Evolutionary conservation across 1,284 basidiomycete species (phyloP).

Genomic region (Ustilago trichophora): DNA sequence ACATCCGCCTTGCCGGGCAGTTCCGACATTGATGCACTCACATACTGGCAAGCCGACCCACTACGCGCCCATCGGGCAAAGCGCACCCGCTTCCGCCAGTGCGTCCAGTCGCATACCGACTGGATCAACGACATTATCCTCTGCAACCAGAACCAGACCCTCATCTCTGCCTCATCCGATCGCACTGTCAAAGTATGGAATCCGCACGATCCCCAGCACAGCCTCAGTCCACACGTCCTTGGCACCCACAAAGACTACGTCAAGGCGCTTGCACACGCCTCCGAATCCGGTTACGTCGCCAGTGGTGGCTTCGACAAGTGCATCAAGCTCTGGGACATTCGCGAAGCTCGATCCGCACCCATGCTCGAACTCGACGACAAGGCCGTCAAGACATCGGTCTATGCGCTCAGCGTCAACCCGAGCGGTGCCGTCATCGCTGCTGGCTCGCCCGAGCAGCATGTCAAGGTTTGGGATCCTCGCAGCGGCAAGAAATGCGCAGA

Average conservation of each 20-base stretch:
- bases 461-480: constrained; percentile 92
- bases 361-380: constrained; percentile 53
- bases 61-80: constrained; percentile 24
- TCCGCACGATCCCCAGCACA: constrained; percentile 75
- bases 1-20: constrained; percentile 14
- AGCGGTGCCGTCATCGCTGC: constrained; percentile 83
- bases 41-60: constrained; percentile 47
- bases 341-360: constrained; percentile 53
- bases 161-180: constrained; percentile 94
- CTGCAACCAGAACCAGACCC: constrained; percentile 91
- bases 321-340: constrained; percentile 83
- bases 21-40: constrained; percentile 12
- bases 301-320: constrained; percentile 94
- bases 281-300: constrained; percentile 69
- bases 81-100: constrained; percentile 48
- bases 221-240: constrained; percentile 74
- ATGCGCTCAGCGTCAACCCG: constrained; percentile 70
- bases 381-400: constrained; percentile 56
- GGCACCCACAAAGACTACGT: constrained; percentile 94
- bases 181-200: constrained; percentile 94
- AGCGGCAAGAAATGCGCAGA: constrained; percentile 52
- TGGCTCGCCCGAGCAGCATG: constrained; percentile 87
- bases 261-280: constrained; percentile 72
- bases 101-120: constrained; percentile 72
- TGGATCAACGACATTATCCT: constrained; percentile 96